Evolutionary conservation across 164 flowering plant species (phyloP), one percentile per base, ranked within the genome.

Genomic region (Protea cynaroides): DNA sequence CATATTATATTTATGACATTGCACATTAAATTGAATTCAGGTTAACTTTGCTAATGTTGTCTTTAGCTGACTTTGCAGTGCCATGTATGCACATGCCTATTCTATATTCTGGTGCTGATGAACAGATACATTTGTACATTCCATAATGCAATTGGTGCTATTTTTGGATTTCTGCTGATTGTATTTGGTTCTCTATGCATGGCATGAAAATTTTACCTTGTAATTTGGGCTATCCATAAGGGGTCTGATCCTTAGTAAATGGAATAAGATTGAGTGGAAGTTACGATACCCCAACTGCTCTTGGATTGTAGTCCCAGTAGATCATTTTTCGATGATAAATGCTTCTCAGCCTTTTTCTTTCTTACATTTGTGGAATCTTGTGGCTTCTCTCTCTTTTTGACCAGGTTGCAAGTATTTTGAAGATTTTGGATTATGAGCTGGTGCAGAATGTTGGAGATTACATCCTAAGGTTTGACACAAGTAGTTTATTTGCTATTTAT

Each of bases 371-470:
- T 61, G 23, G 47, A 21, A 36, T 24, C 21, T 66, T 60, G 65
- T 61, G 63, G 43, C 36, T 43, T 34, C 14, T 10, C 23, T 59
- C 47, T 8, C 63, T 58, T 66, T 62, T 23, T 52, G 23, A 65
- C 17, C 80, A 92, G 97, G 96, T 89, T 65, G 98, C 98, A 34
- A 90, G 95, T 75, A 62, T 90, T 59, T 72, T 94, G 66, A 87
- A 86, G 74, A 87, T 94, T 74, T 77, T 90, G 86, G 96, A 89
- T 72, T 50, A 74, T 65, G 90, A 83, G 62, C 83, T 94, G 40
- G 75, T 81, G 62, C 71, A 75, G 63, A 72, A 76, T 80, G 89
- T 94, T 55, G 97, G 97, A 74, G 69, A 83, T 73, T 90, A 84
- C 78, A 83, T 93, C 61, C 23, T 78, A 66, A 93, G 98, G 98